Evolutionary conservation across 352 stramenopile species (phyloP), one percentile per base, ranked within the genome.

Genomic region (Phytophthora macrochlamydospora): DNA sequence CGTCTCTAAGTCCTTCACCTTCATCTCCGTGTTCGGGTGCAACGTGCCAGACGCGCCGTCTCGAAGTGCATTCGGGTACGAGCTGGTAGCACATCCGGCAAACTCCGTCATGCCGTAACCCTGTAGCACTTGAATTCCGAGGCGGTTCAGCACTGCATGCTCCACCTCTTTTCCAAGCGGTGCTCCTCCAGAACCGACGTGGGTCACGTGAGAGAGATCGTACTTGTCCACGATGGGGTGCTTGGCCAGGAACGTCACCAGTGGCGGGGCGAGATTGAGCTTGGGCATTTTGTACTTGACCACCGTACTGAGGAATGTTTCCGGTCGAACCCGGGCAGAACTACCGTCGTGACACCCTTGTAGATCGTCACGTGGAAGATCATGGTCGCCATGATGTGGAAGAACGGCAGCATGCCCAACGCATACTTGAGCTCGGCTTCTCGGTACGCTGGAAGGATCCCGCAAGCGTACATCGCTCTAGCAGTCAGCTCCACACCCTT

Each of bases 311-410:
- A 97, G 78, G 66, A 98, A 98, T 8, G 74, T 69, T 51, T 93
- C 73, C 2, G 96, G 60, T 98, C 93, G 69, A 98, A 99, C 8
- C 83, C 67, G n/a, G 84, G 90, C 37, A 97, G 87, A 1, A 97
- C 91, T 11, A 98, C 85, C 14, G 95, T 74, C 7, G 85, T 86
- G 40, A 83, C 65, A 9, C 90, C 92, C 67, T 88, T 85, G 76
- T 90, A 92, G 46, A 93, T 79, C 9, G 79, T 79, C 50, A 94
- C 83, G 42, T 98, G 76, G 46, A 97, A 75, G 37, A 95, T 87
- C 48, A 90, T 84, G 2, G 88, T 79, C 18, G 89, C 93, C 75
- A 98, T 98, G 51, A 99, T 98, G 69, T 99, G 96, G 81, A 98
- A 98, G 62, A 98, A 97, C 37, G 96, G 95, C 14, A 99, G 78